These are phyloP conservation scores for Tetraselmis striata DNA, from an alignment of 139 green algal genomes.

Conservation along the genomic window DNA sequence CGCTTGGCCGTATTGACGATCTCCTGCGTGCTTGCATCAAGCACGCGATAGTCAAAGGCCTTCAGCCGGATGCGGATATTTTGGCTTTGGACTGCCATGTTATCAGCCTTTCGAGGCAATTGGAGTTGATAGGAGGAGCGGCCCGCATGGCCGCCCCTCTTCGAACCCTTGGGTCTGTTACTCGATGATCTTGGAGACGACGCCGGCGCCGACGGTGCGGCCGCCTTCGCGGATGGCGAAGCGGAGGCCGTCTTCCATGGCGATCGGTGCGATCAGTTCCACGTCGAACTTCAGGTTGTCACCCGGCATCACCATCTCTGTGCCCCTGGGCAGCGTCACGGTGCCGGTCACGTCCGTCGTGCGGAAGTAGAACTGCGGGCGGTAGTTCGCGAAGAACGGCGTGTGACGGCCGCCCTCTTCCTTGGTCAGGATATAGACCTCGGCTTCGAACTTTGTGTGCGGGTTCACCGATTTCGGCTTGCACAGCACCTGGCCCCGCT, in stretches of 20 bases:
- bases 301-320: conserved; percentile 59
- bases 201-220: conserved; percentile 46
- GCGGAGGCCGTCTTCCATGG: conserved; percentile 24
- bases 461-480: conserved; percentile 47
- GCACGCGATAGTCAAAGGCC: no score
- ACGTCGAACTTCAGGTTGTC: conserved; percentile 47
- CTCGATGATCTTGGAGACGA: conserved; percentile 51
- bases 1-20: no score
- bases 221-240: conserved; percentile 52
- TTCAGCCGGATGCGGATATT: no score
- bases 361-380: conserved; percentile 52
- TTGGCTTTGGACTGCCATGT: no score
- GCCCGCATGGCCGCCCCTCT: no score
- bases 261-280: conserved; percentile 33
- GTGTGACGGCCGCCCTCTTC: conserved; percentile 61
- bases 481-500: conserved; percentile 25
- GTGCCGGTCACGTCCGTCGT: conserved; percentile 51
- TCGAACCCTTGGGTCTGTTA: no score
- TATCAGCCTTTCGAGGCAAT: no score
- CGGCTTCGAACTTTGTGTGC: conserved; percentile 42
- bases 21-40: no score
- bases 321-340: conserved; percentile 37
- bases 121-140: no score
- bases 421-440: conserved; percentile 59
- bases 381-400: conserved; percentile 61